A percentile compares a stretch with the other conserved stretches of the same genome.
Conservation (phyloP, 2,329 filamentous ascomycete genomes). For the Colletotrichum incanum region DNA sequence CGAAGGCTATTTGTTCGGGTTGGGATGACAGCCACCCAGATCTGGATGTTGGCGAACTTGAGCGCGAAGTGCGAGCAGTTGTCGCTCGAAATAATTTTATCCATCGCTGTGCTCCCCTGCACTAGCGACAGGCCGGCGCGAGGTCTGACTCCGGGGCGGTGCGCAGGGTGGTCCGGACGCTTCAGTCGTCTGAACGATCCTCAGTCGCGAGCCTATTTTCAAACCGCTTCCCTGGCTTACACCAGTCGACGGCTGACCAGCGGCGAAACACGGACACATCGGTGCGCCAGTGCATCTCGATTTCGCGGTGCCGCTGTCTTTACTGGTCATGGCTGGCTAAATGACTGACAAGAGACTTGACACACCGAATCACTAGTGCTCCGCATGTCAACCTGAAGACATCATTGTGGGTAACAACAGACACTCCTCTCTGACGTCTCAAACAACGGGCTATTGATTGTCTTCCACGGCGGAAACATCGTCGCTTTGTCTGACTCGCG, state of each 20-base stretch:
- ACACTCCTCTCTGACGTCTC: constrained; percentile 4
- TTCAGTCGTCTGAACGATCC: constrained; percentile 8
- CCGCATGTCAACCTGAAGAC: background rate
- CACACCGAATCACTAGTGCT: background rate
- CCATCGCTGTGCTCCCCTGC: constrained; percentile 1
- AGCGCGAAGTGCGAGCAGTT: background rate
- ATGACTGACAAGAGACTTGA: background rate
- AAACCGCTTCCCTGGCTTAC: background rate
- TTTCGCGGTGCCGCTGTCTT: background rate
- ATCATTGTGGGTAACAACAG: background rate
- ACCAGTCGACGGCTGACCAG: constrained; percentile 15
- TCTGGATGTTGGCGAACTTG: background rate
- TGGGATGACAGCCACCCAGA: background rate
- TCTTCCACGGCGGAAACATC: background rate
- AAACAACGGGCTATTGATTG: constrained; percentile 1
- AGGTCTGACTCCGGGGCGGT: constrained; percentile 9
- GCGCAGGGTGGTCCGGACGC: background rate
- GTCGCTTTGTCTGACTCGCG: background rate
- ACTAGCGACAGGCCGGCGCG: constrained; percentile 6
- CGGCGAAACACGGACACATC: constrained; percentile 5
- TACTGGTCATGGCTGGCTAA: background rate
- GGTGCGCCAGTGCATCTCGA: background rate
- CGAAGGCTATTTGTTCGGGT: background rate
- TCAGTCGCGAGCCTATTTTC: background rate
- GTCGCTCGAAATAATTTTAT: background rate